Evolutionary conservation across 148 eudicot species (phyloP).

Genomic region (Silene latifolia): DNA sequence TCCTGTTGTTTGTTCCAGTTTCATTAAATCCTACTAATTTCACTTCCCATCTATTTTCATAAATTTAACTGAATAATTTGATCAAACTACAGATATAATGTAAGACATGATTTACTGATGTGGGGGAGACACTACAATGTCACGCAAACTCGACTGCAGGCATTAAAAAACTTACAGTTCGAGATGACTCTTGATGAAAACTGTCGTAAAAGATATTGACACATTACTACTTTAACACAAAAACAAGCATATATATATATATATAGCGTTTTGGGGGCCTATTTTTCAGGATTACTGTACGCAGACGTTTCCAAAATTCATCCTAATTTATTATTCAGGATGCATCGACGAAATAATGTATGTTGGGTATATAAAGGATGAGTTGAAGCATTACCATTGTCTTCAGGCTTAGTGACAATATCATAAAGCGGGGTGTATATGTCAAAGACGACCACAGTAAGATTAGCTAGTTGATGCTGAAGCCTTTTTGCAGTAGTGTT

Average conservation of each 20-base stretch:
- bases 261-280: too few species aligned
- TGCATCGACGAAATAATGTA: not conserved
- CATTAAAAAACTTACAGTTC: too few species aligned
- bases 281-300: too few species aligned
- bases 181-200: too few species aligned
- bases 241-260: too few species aligned
- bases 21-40: not conserved
- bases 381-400: constrained; percentile 35
- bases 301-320: too few species aligned
- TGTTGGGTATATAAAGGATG: not conserved
- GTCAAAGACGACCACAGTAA: constrained; percentile 56
- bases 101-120: too few species aligned
- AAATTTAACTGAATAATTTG: not conserved
- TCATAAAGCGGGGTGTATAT: constrained; percentile 52
- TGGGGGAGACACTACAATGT: too few species aligned
- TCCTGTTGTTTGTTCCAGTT: constrained; percentile 39
- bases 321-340: too few species aligned
- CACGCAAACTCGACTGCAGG: too few species aligned
- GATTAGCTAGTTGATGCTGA: constrained; percentile 38
- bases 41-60: not conserved
- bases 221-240: too few species aligned
- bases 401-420: constrained; percentile 46
- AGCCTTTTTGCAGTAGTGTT: constrained; percentile 44
- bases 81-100: not conserved
- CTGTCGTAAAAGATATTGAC: too few species aligned